phyloP scores from a whole-genome alignment of 2,329 filamentous ascomycete species.

The Pseudopyrenochaeta lycopersici region DNA sequence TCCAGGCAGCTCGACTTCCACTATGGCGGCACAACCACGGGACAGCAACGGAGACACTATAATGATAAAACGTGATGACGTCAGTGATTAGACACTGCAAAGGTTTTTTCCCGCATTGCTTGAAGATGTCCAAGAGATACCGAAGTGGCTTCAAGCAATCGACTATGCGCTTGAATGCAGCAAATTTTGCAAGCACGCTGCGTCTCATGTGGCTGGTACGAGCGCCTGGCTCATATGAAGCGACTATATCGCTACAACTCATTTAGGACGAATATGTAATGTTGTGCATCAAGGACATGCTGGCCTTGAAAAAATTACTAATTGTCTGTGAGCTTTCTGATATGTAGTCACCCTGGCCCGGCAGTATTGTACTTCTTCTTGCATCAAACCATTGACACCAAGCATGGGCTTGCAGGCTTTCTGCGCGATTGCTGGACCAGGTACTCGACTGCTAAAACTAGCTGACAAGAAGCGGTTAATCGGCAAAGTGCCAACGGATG shows the following conservation, averaged over 20 bases:
- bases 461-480: background rate
- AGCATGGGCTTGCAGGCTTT: conserved; percentile 32
- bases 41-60: conserved; percentile 22
- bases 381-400: conserved; percentile 47
- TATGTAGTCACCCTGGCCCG: background rate
- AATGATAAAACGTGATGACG: conserved; percentile 36
- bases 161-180: conserved; percentile 17
- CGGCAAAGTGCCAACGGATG: conserved; percentile 8
- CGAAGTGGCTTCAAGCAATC: conserved; percentile 25
- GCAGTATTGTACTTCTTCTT: conserved; percentile 53
- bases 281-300: conserved; percentile 46
- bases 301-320: conserved; percentile 51
- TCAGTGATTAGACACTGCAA: conserved; percentile 45
- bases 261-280: conserved; percentile 16
- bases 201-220: conserved; percentile 22
- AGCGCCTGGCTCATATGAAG: conserved; percentile 16
- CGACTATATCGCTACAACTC: conserved; percentile 14
- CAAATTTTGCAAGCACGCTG: conserved; percentile 25
- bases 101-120: conserved; percentile 42
- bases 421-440: conserved; percentile 48
- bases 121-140: conserved; percentile 19
- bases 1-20: background rate
- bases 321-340: conserved; percentile 26
- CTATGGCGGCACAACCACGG: background rate
- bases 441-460: conserved; percentile 33